phyloP scores from a whole-genome alignment of 2,329 filamentous ascomycete genomes.

The Trichoderma brevicompactum region DNA sequence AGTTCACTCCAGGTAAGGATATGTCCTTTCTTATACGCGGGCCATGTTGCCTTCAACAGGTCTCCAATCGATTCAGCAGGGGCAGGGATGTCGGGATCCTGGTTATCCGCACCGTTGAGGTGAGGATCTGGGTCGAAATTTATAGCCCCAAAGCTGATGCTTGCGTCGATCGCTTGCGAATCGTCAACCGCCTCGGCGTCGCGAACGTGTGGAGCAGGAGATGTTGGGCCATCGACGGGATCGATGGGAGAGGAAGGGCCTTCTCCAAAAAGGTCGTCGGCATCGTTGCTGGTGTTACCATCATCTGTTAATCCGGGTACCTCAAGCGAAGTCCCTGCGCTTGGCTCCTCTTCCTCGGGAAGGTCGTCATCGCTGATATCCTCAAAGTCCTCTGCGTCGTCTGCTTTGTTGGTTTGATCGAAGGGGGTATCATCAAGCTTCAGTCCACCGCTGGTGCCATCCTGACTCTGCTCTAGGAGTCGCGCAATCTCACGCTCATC shows the following conservation, averaged over 20 bases:
- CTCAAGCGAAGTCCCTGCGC: constrained; percentile 49
- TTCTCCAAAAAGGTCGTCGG: constrained; percentile 73
- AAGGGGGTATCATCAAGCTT: constrained; percentile 54
- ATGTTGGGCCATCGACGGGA: constrained; percentile 47
- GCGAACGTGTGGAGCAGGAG: constrained; percentile 50
- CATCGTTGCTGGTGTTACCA: constrained; percentile 62
- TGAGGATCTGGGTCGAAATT: constrained; percentile 55
- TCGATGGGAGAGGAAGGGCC: constrained; percentile 56
- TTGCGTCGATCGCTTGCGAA: constrained; percentile 40
- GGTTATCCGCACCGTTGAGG: constrained; percentile 52
- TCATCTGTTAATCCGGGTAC: constrained; percentile 63
- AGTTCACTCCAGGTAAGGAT: constrained; percentile 81
- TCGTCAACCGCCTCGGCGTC: constrained; percentile 46
- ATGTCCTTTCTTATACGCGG: constrained; percentile 75
- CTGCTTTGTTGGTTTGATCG: constrained; percentile 78
- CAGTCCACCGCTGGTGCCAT: constrained; percentile 45
- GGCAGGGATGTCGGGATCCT: constrained; percentile 67
- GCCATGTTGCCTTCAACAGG: constrained; percentile 78
- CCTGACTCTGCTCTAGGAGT: constrained; percentile 50
- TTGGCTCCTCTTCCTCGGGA: constrained; percentile 74
- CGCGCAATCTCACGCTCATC: constrained; percentile 55
- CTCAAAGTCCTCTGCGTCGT: constrained; percentile 87
- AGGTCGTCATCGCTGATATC: constrained; percentile 92
- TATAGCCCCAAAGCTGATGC: constrained; percentile 47
- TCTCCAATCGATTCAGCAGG: constrained; percentile 75